These are phyloP conservation scores for Rhinocladiella similis DNA, from an alignment of 2,329 filamentous ascomycete species.

Conservation along the genomic window DNA sequence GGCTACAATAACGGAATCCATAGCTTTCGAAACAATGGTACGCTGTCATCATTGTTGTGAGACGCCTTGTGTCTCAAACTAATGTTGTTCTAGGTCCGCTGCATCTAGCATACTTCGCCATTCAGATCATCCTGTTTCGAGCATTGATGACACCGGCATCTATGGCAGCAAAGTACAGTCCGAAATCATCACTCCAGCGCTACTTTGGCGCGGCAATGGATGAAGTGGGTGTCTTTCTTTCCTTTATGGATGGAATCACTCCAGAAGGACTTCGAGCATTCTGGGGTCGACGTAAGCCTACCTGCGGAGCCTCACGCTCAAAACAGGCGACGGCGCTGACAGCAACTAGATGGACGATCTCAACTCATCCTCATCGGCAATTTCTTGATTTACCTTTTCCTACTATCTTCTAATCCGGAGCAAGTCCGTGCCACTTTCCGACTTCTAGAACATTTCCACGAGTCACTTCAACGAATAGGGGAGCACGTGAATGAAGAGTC, in stretches of 20 bases:
- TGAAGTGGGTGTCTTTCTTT: constrained; percentile 32
- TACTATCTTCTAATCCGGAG: constrained; percentile 40
- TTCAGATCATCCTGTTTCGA: constrained; percentile 45
- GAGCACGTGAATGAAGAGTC: constrained; percentile 26
- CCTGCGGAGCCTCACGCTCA: neutral
- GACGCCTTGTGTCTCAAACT: neutral
- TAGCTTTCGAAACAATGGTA: constrained; percentile 26
- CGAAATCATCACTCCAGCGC: constrained; percentile 32
- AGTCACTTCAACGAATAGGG: constrained; percentile 28
- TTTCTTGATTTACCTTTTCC: constrained; percentile 51
- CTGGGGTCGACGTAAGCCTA: constrained; percentile 47
- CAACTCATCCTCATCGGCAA: constrained; percentile 51
- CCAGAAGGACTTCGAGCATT: constrained; percentile 41
- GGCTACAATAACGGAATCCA: constrained; percentile 13
- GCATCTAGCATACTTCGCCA: constrained; percentile 46
- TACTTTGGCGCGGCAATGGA: constrained; percentile 27
- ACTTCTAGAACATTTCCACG: constrained; percentile 29
- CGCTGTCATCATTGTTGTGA: constrained; percentile 1
- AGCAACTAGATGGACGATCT: constrained; percentile 39
- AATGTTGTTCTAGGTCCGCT: constrained; percentile 34
- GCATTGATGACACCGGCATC: constrained; percentile 50
- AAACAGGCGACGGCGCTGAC: constrained; percentile 6
- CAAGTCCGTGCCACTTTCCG: constrained; percentile 28
- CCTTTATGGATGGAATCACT: constrained; percentile 39
- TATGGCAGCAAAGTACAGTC: constrained; percentile 43